phyloP scores from a whole-genome alignment of 2,329 filamentous ascomycete species.

The Coniella vitis region DNA sequence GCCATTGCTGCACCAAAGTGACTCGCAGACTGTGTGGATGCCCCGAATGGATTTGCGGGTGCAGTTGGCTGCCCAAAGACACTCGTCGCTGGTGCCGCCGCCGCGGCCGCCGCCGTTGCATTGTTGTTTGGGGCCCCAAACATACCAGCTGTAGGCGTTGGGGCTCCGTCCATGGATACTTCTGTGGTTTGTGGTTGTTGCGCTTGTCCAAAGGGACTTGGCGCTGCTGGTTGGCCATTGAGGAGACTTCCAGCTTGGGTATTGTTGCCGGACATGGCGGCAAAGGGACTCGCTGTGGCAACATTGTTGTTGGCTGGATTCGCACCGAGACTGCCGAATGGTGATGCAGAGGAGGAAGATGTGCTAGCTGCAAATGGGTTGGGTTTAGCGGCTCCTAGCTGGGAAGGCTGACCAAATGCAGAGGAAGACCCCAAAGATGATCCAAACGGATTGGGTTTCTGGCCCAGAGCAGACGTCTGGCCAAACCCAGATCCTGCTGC shows the following conservation, averaged over 20 bases:
- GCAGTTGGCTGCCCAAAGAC: conserved; percentile 17
- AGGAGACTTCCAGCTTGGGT: conserved; percentile 5
- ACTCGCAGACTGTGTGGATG: background rate
- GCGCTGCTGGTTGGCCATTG: conserved; percentile 18
- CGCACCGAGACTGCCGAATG: conserved; percentile 19
- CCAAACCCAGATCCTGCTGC: conserved; percentile 32
- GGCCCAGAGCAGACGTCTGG: conserved; percentile 25
- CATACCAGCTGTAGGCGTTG: conserved; percentile 16
- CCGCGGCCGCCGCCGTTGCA: conserved; percentile 2
- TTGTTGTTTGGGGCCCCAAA: conserved; percentile 18
- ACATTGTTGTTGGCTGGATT: background rate
- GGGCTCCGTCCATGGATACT: conserved; percentile 12
- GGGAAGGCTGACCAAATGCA: conserved; percentile 31
- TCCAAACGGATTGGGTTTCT: conserved; percentile 25
- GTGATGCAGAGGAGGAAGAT: conserved; percentile 12
- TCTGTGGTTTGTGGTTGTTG: conserved; percentile 10
- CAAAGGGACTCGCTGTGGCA: conserved; percentile 15
- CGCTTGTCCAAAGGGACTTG: conserved; percentile 15
- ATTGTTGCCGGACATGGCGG: conserved; percentile 5
- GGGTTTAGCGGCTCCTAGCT: conserved; percentile 25
- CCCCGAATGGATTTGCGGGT: conserved; percentile 12
- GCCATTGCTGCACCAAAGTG: too few relatives aligned
- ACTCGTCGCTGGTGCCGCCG: conserved; percentile 14
- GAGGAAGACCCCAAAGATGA: conserved; percentile 13
- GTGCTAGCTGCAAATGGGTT: conserved; percentile 22